Evolutionary conservation across 495 filamentous ascomycete species (phyloP).

Genomic region (Xylaria longipes): DNA sequence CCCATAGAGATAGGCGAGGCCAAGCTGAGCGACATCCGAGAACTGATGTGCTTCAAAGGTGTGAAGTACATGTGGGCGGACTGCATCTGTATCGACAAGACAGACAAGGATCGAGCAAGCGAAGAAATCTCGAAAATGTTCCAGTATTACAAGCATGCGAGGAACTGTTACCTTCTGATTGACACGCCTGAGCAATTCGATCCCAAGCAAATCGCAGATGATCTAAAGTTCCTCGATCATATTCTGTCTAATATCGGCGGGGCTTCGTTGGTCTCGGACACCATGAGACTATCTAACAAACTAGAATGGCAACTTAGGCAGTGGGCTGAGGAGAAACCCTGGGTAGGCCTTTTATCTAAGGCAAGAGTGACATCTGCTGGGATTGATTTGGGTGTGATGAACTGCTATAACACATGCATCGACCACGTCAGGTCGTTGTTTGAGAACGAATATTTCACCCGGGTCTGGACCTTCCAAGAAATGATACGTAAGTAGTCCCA

Average conservation of each 20-base stretch:
- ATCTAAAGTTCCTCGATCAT: conserved; percentile 4
- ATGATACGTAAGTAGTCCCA: conserved; percentile 27
- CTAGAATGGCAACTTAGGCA: background rate
- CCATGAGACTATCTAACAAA: background rate
- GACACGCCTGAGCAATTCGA: background rate
- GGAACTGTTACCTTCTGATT: conserved; percentile 4
- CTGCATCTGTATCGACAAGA: conserved; percentile 29
- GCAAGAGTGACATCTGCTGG: background rate
- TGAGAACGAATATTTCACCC: conserved; percentile 36
- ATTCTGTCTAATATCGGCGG: background rate
- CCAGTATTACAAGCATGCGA: background rate
- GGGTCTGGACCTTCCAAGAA: conserved; percentile 40
- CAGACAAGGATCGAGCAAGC: background rate
- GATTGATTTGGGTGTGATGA: conserved; percentile 37
- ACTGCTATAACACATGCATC: conserved; percentile 36
- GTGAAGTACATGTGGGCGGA: conserved; percentile 31
- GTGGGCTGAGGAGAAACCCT: background rate
- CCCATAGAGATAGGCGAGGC: conserved; percentile 3
- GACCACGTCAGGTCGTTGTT: conserved; percentile 32
- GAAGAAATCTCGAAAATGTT: background rate
- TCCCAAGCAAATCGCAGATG: background rate
- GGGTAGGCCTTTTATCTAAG: background rate
- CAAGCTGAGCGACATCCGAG: background rate
- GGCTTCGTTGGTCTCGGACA: background rate
- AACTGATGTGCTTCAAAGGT: conserved; percentile 5